Evolutionary conservation across 306 rosid genomes (phyloP).

Genomic region (Trifolium repens): DNA sequence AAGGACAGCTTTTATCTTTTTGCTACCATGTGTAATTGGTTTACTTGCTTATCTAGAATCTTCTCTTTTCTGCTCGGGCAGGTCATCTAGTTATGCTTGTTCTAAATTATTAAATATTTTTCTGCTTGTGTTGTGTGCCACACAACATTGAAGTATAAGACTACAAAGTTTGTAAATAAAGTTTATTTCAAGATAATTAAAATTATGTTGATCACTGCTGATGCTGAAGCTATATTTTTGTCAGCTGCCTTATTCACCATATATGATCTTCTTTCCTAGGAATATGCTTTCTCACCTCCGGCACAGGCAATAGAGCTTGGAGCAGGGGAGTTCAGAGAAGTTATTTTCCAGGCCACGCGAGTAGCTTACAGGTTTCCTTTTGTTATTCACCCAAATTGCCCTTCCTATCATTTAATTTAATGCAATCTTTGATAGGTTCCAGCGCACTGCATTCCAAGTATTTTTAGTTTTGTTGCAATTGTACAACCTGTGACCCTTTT

Average conservation of each 20-base stretch:
- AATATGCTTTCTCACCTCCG: constrained; percentile 90
- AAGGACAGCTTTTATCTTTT: constrained; percentile 13
- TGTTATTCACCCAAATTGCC: constrained; percentile 27
- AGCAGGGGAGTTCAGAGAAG: constrained; percentile 86
- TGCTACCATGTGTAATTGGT: constrained; percentile 25
- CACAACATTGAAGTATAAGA: constrained; percentile 14
- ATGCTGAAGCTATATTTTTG: constrained; percentile 39
- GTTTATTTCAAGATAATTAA: constrained; percentile 27
- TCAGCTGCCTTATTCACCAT: constrained; percentile 38
- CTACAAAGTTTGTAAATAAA: constrained; percentile 28
- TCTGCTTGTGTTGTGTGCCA: constrained; percentile 19
- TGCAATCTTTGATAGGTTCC: not conserved
- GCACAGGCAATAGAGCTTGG: constrained; percentile 93
- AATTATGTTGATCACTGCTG: constrained; percentile 29
- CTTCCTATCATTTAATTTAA: constrained; percentile 32
- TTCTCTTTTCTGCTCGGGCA: constrained; percentile 28
- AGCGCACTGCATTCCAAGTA: constrained; percentile 27
- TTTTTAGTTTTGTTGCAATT: constrained; percentile 6
- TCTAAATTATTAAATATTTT: constrained; percentile 24
- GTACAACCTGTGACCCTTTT: not conserved
- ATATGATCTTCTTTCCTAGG: constrained; percentile 52
- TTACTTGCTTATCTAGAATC: constrained; percentile 37
- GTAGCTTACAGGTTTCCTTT: constrained; percentile 93
- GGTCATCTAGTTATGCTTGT: constrained; percentile 19
- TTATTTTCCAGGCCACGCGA: constrained; percentile 83